A percentile compares a stretch with the other conserved stretches of the same genome.
phyloP scores from a whole-genome alignment of 2,329 filamentous ascomycete species.

The Drechslera avenae region DNA sequence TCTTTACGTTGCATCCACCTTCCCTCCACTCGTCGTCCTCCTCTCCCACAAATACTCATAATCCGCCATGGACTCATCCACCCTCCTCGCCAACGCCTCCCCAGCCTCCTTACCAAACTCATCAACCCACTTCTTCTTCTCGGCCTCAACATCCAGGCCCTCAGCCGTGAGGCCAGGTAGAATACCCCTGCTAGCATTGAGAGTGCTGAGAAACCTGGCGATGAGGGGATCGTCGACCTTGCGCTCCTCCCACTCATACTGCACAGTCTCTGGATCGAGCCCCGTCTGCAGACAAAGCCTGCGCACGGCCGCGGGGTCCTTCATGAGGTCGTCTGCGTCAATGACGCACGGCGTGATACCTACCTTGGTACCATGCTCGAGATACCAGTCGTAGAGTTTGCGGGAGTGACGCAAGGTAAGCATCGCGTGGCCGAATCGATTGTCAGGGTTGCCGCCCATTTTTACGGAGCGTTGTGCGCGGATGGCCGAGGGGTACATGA shows the following conservation, averaged over 20 bases:
- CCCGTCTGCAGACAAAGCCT: conserved; percentile 15
- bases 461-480: conserved; percentile 10
- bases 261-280: conserved; percentile 15
- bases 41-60: conserved; percentile 16
- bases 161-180: conserved; percentile 11
- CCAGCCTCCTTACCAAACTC: conserved; percentile 17
- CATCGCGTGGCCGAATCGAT: neutral
- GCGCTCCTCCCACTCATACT: conserved; percentile 23
- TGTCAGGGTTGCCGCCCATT: neutral
- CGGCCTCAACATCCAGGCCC: conserved; percentile 7
- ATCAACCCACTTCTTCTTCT: conserved; percentile 24
- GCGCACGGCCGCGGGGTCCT: conserved; percentile 9
- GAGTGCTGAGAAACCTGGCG: conserved; percentile 12
- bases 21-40: neutral
- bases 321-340: conserved; percentile 27
- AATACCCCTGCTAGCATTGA: conserved; percentile 14
- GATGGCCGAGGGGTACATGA: conserved; percentile 24
- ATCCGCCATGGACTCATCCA: conserved; percentile 15
- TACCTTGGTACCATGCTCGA: neutral
- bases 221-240: conserved; percentile 4
- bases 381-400: conserved; percentile 21
- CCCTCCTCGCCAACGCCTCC: conserved; percentile 8
- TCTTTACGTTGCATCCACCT: too few relatives aligned
- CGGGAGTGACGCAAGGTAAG: conserved; percentile 6
- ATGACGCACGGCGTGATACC: conserved; percentile 9